Conservation (phyloP, 495 filamentous ascomycete genomes). For the Saxophila tyrrhenica region DNA sequence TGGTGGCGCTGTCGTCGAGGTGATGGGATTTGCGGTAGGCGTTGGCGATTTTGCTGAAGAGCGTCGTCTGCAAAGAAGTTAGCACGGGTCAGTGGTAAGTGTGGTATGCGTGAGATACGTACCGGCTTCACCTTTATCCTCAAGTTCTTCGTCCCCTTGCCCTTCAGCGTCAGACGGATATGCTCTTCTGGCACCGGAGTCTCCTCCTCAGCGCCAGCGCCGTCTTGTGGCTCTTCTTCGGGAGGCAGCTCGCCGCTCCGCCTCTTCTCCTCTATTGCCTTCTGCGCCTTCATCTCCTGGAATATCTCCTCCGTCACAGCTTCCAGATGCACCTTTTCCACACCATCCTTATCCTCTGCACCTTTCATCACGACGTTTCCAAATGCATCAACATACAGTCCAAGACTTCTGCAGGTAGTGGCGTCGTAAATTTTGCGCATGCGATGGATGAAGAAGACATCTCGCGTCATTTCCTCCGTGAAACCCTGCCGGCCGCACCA, state of each 20-base stretch:
- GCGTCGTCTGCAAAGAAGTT: slow-evolving; percentile 33
- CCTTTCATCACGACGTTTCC: slow-evolving; percentile 29
- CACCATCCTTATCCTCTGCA: slow-evolving; percentile 20
- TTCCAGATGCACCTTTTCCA: slow-evolving; percentile 44
- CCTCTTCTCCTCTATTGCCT: slow-evolving; percentile 32
- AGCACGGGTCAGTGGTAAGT: slow-evolving; percentile 2
- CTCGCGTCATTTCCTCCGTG: slow-evolving; percentile 31
- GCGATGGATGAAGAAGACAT: slow-evolving; percentile 70
- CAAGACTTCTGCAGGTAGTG: slow-evolving; percentile 60
- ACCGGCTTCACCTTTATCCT: slow-evolving; percentile 46
- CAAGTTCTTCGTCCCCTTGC: slow-evolving; percentile 44
- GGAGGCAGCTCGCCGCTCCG: background rate
- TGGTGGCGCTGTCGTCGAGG: slow-evolving; percentile 36
- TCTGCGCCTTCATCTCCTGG: slow-evolving; percentile 19
- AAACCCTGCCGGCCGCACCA: slow-evolving; percentile 58
- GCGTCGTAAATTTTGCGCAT: slow-evolving; percentile 59
- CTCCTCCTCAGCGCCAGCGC: slow-evolving; percentile 21
- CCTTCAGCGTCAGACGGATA: slow-evolving; percentile 49
- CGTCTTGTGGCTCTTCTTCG: slow-evolving; percentile 29
- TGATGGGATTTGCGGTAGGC: slow-evolving; percentile 39
- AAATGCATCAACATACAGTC: slow-evolving; percentile 37
- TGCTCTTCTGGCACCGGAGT: slow-evolving; percentile 6
- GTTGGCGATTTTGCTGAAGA: slow-evolving; percentile 41
- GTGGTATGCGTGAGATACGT: slow-evolving; percentile 13
- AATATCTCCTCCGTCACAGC: slow-evolving; percentile 54